These are phyloP conservation scores for Ampelomyces quisqualis DNA, from an alignment of 2,329 filamentous ascomycete genomes.

Conservation along the genomic window DNA sequence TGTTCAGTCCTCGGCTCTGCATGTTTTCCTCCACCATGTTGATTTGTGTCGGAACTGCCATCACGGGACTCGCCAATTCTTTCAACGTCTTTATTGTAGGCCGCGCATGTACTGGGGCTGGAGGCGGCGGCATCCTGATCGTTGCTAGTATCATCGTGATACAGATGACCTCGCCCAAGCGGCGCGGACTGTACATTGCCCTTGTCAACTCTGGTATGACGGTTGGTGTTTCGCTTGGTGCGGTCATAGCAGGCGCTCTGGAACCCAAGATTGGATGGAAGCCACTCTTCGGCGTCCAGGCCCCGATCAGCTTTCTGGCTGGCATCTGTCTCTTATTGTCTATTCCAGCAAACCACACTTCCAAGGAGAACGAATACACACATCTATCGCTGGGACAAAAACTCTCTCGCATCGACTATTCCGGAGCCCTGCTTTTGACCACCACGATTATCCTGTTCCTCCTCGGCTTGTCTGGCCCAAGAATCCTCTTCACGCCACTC, in stretches of 20 bases:
- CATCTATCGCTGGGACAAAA: constrained; percentile 52
- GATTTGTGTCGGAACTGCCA: constrained; percentile 62
- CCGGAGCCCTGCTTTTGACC: constrained; percentile 60
- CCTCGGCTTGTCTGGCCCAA: constrained; percentile 65
- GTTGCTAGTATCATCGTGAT: constrained; percentile 73
- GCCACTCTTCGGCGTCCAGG: constrained; percentile 71
- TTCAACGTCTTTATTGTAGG: constrained; percentile 68
- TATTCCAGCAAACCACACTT: constrained; percentile 55
- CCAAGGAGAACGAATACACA: constrained; percentile 41
- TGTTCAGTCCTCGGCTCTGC: constrained; percentile 69
- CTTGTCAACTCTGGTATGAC: constrained; percentile 73
- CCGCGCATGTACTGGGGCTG: constrained; percentile 66
- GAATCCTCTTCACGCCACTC: constrained; percentile 62
- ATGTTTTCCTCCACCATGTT: constrained; percentile 62
- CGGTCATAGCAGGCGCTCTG: constrained; percentile 67
- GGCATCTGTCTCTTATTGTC: constrained; percentile 65
- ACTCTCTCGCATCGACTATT: constrained; percentile 70
- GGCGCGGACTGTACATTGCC: constrained; percentile 72
- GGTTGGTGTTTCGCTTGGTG: constrained; percentile 68
- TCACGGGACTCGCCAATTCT: constrained; percentile 62
- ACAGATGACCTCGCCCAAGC: constrained; percentile 67
- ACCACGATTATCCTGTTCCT: constrained; percentile 69
- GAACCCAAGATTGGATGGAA: constrained; percentile 69
- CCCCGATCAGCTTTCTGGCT: constrained; percentile 62
- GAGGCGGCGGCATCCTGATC: constrained; percentile 70